Base-by-base conservation (phyloP, 495 filamentous ascomycete species). In the Penicillium odoratum region DNA sequence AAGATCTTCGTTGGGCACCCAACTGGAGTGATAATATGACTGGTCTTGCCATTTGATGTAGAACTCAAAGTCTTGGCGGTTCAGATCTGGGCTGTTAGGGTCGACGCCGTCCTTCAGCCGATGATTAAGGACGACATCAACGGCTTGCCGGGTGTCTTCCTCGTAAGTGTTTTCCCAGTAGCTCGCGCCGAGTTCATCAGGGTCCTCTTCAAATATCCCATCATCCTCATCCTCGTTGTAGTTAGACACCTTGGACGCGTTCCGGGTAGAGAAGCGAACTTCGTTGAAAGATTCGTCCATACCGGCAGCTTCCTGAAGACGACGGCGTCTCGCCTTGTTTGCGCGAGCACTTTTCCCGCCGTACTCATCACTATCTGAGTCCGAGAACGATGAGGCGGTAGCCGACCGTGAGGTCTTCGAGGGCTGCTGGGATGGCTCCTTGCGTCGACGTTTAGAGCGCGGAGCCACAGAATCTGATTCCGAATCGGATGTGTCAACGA, bases 31-130 rank as follows among this genome's bases (percentile, higher is more conserved):
- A 62, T 92, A 90, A 70, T 98, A 90, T 25, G 94, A 95, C 73
- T 91, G 89, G 58, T 85, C 88, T 72, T 97, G 91, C 94, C 94
- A 99, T 79, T 99, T 99, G 64, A 99, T 93, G 67, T 88, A 91
- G 69, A 91, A 98, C 57, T 96, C 89, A 59, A 92, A 97, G 63
- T 97, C 89, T 53, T 91, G 83, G 59, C 89, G 89, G 21, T 80
- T 81, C 40, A 83, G 59, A 52, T 86, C 77, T n/a, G 71, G 65
- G 21, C 80, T 75, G 28, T 74, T 70, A 31, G 84, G 72, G 74
- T 86, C 79, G 28, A 82, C 78, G 46, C 81, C 91, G 36, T 90
- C 87, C 68, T 85, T 90, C 10, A 87, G 72, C 34, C 90, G 83
- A 69, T 97, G 91, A 59, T 96, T 89, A 46, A 98, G 82, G 50